Conservation (phyloP, 2,329 filamentous ascomycete species). For the Sporothrix curviconia region DNA sequence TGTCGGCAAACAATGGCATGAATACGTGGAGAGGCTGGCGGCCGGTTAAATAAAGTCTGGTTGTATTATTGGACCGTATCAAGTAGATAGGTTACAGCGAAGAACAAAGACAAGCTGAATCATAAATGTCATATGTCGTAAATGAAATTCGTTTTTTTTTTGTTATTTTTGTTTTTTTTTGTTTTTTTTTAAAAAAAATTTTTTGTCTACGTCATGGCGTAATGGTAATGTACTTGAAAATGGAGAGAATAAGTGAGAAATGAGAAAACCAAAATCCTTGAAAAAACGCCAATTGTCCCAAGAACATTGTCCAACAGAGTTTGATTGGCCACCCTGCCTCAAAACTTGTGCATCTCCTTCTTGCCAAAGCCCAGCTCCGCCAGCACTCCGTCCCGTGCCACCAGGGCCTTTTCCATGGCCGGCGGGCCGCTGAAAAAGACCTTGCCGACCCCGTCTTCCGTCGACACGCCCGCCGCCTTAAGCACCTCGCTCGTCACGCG, state of each 20-base stretch:
- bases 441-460: conserved; percentile 34
- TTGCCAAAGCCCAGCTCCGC: conserved; percentile 50
- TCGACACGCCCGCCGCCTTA: conserved; percentile 36
- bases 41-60: too few relatives aligned
- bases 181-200: background rate
- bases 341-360: conserved; percentile 53
- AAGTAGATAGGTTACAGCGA: too few relatives aligned
- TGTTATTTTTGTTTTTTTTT: too few relatives aligned
- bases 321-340: background rate
- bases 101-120: too few relatives aligned
- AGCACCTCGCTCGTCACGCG: conserved; percentile 53
- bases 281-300: background rate
- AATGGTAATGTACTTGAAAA: too few relatives aligned
- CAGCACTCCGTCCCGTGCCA: conserved; percentile 47
- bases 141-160: too few relatives aligned
- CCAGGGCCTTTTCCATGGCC: conserved; percentile 54
- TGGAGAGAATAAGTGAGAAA: background rate
- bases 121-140: too few relatives aligned
- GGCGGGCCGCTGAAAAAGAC: conserved; percentile 66
- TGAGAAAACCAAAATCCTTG: background rate
- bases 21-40: background rate
- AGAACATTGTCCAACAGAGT: background rate
- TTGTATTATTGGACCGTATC: too few relatives aligned
- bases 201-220: too few relatives aligned
- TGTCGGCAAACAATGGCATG: background rate